These are phyloP conservation scores for Ogataea pignaliae DNA, from an alignment of 805 yeast species.

Conservation along the genomic window DNA sequence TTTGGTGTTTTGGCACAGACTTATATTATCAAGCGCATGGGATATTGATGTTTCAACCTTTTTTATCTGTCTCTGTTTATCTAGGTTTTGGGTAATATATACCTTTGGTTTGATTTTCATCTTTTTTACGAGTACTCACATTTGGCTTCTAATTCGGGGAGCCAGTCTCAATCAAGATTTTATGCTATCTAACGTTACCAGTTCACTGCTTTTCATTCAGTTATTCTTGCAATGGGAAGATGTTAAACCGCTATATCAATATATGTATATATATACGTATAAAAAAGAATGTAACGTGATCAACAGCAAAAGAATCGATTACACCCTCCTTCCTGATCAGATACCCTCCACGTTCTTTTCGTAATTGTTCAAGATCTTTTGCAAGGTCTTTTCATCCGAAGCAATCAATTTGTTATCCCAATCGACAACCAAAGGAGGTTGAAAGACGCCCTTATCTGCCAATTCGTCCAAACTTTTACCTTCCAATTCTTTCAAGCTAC, in stretches of 20 bases:
- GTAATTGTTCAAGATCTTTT: constrained; percentile 39
- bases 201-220: too few relatives aligned
- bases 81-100: not conserved
- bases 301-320: not conserved
- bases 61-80: not conserved
- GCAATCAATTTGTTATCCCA: constrained; percentile 59
- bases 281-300: too few relatives aligned
- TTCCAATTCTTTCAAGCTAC: constrained; percentile 4
- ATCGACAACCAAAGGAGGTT: constrained; percentile 52
- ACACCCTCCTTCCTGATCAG: too few relatives aligned
- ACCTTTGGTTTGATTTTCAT: not conserved
- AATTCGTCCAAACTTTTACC: constrained; percentile 18
- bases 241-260: too few relatives aligned
- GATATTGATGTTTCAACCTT: constrained; percentile 42
- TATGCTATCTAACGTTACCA: not conserved
- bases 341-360: constrained; percentile 18
- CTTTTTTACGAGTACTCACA: too few relatives aligned
- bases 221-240: too few relatives aligned
- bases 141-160: too few relatives aligned
- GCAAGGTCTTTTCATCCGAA: constrained; percentile 39
- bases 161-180: too few relatives aligned
- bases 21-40: constrained; percentile 90
- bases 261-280: too few relatives aligned
- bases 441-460: constrained; percentile 25
- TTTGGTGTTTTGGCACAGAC: constrained; percentile 87